A percentile compares a stretch with the other conserved stretches of the same genome.
These are phyloP conservation scores for Tetrahymena borealis DNA, from an alignment of 73 alveolate species.

Conservation along the genomic window DNA sequence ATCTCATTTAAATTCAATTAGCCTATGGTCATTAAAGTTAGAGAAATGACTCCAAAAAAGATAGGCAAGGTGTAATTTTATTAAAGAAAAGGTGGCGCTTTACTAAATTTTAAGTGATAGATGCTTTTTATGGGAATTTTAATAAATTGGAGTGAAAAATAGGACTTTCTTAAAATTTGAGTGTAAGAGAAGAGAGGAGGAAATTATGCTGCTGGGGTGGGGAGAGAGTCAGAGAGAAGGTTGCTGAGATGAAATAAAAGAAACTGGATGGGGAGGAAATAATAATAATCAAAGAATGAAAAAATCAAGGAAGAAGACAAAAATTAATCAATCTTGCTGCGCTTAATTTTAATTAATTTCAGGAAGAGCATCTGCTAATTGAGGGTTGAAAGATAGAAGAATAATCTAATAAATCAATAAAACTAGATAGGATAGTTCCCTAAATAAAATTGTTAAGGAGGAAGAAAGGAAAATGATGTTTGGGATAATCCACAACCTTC, in stretches of 20 bases:
- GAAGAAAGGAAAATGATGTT: too few species aligned
- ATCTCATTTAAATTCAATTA: too few species aligned
- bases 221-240: background rate
- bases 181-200: background rate
- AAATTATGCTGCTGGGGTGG: conserved; percentile 4
- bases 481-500: too few species aligned
- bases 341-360: background rate
- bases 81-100: too few species aligned
- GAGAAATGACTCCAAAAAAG: too few species aligned
- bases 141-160: too few species aligned
- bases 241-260: background rate
- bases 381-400: conserved; percentile 1
- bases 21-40: too few species aligned
- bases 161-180: too few species aligned
- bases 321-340: background rate
- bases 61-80: too few species aligned
- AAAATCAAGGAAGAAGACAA: background rate
- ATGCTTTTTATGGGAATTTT: too few species aligned
- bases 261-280: background rate
- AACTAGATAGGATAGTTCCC: background rate
- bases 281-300: background rate
- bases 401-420: background rate
- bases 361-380: background rate
- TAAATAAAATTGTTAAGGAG: too few species aligned
- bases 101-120: too few species aligned